Evolutionary conservation across 306 rosid genomes (phyloP).

Genomic region (Dalbergia cochinchinensis): DNA sequence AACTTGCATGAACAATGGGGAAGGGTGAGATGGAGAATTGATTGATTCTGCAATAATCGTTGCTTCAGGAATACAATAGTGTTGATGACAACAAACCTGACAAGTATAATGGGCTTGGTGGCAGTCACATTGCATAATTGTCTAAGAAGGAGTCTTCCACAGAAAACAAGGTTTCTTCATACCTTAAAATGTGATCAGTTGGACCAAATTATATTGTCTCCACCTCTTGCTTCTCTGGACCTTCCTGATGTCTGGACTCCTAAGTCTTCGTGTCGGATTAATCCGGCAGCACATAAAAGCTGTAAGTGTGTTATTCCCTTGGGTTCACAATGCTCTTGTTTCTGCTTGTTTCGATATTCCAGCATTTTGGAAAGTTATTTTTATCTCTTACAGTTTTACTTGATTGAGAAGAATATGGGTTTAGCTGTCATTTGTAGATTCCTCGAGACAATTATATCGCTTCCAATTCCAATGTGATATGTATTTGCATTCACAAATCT

Average conservation of each 20-base stretch:
- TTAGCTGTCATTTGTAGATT: constrained; percentile 19
- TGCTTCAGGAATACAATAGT: constrained; percentile 20
- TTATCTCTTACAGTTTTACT: constrained; percentile 1
- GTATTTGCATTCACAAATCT: no score
- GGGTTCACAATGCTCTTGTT: constrained; percentile 25
- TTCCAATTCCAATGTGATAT: no score
- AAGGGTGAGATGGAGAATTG: neutral
- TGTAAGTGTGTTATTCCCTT: constrained; percentile 52
- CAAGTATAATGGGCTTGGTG: constrained; percentile 51
- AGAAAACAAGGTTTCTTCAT: constrained; percentile 52
- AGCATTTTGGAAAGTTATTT: constrained; percentile 29
- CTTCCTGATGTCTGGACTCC: constrained; percentile 78
- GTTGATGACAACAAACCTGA: constrained; percentile 30
- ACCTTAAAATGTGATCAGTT: constrained; percentile 41
- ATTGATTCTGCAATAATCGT: neutral
- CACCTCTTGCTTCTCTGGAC: constrained; percentile 79
- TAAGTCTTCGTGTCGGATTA: constrained; percentile 39
- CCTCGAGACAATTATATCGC: neutral
- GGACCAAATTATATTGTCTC: constrained; percentile 67
- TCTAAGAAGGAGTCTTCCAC: constrained; percentile 49
- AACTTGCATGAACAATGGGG: neutral
- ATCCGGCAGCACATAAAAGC: constrained; percentile 44
- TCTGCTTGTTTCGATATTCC: constrained; percentile 33
- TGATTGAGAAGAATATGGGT: constrained; percentile 28
- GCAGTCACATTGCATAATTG: constrained; percentile 51